Conservation (phyloP, 2,329 filamentous ascomycete species). For the Colletotrichum magnum region DNA sequence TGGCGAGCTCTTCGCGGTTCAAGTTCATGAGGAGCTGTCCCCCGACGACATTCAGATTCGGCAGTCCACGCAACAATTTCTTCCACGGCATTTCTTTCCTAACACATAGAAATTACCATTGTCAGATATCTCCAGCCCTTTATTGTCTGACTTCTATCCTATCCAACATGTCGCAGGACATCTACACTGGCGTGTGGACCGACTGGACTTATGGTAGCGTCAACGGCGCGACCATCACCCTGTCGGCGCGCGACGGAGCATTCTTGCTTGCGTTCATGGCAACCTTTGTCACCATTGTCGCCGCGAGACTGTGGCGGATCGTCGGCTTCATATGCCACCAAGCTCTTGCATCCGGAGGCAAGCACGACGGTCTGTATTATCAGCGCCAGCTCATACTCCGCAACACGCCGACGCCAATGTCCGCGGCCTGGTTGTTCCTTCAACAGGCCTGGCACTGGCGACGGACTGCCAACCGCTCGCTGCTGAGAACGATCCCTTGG, state of each 20-base stretch:
- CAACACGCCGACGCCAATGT: constrained; percentile 36
- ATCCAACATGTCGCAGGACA: too few relatives aligned
- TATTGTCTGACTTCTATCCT: too few relatives aligned
- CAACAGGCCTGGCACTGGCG: constrained; percentile 40
- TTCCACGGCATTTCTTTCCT: too few relatives aligned
- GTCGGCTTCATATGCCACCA: constrained; percentile 43
- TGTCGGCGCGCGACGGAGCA: constrained; percentile 47
- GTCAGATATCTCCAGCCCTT: too few relatives aligned
- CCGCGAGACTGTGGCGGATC: constrained; percentile 43
- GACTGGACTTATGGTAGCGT: constrained; percentile 50
- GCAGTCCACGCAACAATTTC: too few relatives aligned
- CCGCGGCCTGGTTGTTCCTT: constrained; percentile 25
- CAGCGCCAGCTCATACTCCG: constrained; percentile 45
- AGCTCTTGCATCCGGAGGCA: constrained; percentile 34
- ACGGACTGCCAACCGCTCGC: not conserved
- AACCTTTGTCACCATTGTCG: constrained; percentile 47
- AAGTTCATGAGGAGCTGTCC: too few relatives aligned
- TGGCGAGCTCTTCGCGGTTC: too few relatives aligned
- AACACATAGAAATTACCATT: too few relatives aligned
- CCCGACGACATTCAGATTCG: too few relatives aligned
- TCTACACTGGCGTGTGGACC: constrained; percentile 49
- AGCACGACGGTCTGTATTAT: constrained; percentile 46
- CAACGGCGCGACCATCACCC: constrained; percentile 50
- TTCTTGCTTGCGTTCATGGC: constrained; percentile 52
- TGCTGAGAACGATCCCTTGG: constrained; percentile 27